Evolutionary conservation across 1,139 yeast species (phyloP), one percentile per base, ranked within the genome.

Genomic region (Geotrichum bryndzae): DNA sequence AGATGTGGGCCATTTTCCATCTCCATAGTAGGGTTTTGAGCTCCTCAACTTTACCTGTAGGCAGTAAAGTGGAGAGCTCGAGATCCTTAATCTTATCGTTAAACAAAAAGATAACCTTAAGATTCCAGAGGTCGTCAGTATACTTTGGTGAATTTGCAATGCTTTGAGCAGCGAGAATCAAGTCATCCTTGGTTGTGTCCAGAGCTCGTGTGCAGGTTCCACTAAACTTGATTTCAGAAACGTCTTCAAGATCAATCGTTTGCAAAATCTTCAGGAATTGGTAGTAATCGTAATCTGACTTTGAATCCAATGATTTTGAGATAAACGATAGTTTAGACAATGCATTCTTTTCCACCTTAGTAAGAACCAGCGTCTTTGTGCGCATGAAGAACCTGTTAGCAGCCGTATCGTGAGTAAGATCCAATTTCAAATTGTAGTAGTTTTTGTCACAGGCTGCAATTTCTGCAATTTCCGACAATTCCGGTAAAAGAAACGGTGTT

Each of bases 401-500:
- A 48, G 77, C 76, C 1, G 78, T 73, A 68, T 77, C 77, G 58
- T 73, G 70, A 67, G 52, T 74, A 64, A 79, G 79, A 72, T 79
- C 81, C 61, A 78, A 75, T 29, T 68, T 67, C 8, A 84, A 79
- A 18, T 78, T 77, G 68, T 82, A 83, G 68, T 80, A 79, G 41
- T 80, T 80, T 0, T 73, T 69, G 2, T 83, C 79, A 8, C 70
- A 67, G 0, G 85, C 79, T 54, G 76, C 73, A 7, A 84, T 75
- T 3, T 71, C 69, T n/a, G 63, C 59, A 23, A 90, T 83, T 0
- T 75, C 75, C 25, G 78, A 76, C 41, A 88, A 72, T 51, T 82
- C 81, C 0, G 96, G 96, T 46, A 91, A 73, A 55, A 90, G 73
- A 67, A 90, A 84, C 0, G 97, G 97, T 0, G 95, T 55, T 66